A percentile compares a stretch with the other conserved stretches of the same genome.
These are phyloP conservation scores for Phytophthora pini DNA, from an alignment of 352 stramenopile genomes.

Conservation along the genomic window DNA sequence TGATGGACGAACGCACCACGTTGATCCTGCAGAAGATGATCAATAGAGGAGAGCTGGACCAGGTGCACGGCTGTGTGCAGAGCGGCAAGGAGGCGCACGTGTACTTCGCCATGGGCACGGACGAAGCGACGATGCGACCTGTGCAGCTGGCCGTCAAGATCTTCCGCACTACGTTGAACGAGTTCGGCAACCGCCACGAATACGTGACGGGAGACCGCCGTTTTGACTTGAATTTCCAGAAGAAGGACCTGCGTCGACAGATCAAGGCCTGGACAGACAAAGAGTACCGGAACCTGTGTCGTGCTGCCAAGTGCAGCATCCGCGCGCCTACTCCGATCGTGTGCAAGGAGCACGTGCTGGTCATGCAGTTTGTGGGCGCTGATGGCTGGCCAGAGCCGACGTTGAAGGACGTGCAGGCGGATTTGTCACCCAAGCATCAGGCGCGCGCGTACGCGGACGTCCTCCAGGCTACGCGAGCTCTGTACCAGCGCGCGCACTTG, in stretches of 20 bases:
- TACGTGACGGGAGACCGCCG: conserved; percentile 86
- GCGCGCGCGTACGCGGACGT: conserved; percentile 62
- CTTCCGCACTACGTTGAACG: conserved; percentile 85
- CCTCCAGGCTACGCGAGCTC: conserved; percentile 46
- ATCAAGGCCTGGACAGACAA: conserved; percentile 83
- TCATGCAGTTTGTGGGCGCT: conserved; percentile 75
- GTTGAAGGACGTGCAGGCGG: conserved; percentile 60
- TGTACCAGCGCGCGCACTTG: conserved; percentile 64
- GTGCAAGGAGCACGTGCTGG: conserved; percentile 73
- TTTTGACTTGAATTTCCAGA: conserved; percentile 79
- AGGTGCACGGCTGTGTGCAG: conserved; percentile 80
- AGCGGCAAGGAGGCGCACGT: conserved; percentile 87
- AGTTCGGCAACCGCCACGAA: conserved; percentile 83
- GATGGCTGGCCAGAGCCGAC: conserved; percentile 68
- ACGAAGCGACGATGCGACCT: conserved; percentile 47
- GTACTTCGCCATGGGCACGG: conserved; percentile 71
- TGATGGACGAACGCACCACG: conserved; percentile 80
- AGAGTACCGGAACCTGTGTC: conserved; percentile 70
- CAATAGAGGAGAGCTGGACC: conserved; percentile 67
- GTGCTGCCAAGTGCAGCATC: conserved; percentile 54
- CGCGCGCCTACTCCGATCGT: conserved; percentile 49
- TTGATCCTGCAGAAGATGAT: conserved; percentile 80
- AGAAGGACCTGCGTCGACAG: conserved; percentile 69
- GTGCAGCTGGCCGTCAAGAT: conserved; percentile 74
- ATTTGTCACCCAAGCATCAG: conserved; percentile 62